Base-by-base conservation (phyloP, 1,284 basidiomycete genomes). In the Rhodotorula mucilaginosa region DNA sequence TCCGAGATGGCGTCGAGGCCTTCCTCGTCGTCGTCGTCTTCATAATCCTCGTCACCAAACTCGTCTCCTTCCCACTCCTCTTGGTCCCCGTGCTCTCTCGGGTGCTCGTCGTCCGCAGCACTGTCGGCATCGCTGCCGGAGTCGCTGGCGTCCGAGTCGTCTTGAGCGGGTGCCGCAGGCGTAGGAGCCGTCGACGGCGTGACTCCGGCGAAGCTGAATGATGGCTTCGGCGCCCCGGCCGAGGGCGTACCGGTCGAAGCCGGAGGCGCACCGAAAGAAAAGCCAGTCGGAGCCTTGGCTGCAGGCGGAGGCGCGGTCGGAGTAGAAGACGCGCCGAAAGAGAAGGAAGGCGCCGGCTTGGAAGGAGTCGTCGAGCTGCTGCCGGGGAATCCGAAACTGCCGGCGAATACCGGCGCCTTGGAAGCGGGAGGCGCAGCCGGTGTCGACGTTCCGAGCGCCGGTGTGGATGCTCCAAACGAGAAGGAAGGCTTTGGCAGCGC, bases 261-360 rank as follows among this genome's bases (percentile, higher is more conserved):
- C 5, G 16, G 48, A 8, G 29, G 21, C 19, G 52, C 46, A 10
- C 67, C 67, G n/a, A 68, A 68, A 6, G 67, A 68, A 44, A 64
- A 59, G 39, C 44, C n/a, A n/a, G 23, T n/a, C 31, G 34, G 39
- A 5, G 61, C 23, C 62, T 63, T 63, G 8, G 62, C 13, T 26
- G 61, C 18, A 15, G 61, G 15, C 8, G 34, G 6, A 51, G 49
- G 34, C 21, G 49, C n/a, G 3, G 49, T 29, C 51, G 51, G n/a
- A n/a, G 31, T 34, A 39, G 47, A 46, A 29, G 34, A 48, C 6
- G 18, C 60, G 13, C 21, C 61, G 51, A 63, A 54, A 5, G 51
- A 54, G 51, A 54, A 54, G 23, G 34, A 52, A 44, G 39, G 39
- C 39, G 39, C 39, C 39, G 39, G 39, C 39, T 44, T 44, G 39